A percentile compares a stretch with the other conserved stretches of the same genome.
phyloP scores from a whole-genome alignment of 2,329 filamentous ascomycete species.

The Epichloe uncinata region DNA sequence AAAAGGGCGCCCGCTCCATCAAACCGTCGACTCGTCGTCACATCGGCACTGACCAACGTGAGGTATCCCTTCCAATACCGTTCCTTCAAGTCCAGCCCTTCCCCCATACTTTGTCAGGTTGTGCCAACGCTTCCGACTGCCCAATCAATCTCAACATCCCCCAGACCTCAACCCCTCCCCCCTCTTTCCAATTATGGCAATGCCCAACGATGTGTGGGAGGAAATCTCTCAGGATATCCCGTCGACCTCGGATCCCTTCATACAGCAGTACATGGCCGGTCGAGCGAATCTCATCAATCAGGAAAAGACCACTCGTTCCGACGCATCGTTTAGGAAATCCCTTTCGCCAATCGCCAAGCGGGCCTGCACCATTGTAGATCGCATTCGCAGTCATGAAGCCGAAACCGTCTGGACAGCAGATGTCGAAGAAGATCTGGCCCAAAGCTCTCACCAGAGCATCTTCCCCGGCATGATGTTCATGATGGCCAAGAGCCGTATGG shows the following conservation, averaged over 20 bases:
- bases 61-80: not conserved
- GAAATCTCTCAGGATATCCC: conserved; percentile 45
- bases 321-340: conserved; percentile 53
- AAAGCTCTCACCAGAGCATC: conserved; percentile 47
- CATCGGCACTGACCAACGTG: not conserved
- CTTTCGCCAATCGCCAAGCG: conserved; percentile 67
- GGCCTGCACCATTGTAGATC: conserved; percentile 67
- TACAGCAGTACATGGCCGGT: conserved; percentile 69
- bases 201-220: conserved; percentile 45
- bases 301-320: conserved; percentile 72
- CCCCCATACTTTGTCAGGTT: too few relatives aligned
- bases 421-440: conserved; percentile 56
- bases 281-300: conserved; percentile 63
- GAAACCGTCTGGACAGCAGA: conserved; percentile 62
- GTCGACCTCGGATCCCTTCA: conserved; percentile 53
- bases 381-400: conserved; percentile 67
- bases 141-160: too few relatives aligned
- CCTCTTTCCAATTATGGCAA: conserved; percentile 17
- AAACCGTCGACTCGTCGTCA: not conserved
- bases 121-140: too few relatives aligned
- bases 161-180: too few relatives aligned
- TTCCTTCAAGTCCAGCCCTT: too few relatives aligned
- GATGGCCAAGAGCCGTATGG: conserved; percentile 74
- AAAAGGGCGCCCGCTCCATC: not conserved
- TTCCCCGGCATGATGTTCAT: conserved; percentile 92